Evolutionary conservation across 1,284 basidiomycete species (phyloP).

Genomic region (Ceratobasidium sp.): DNA sequence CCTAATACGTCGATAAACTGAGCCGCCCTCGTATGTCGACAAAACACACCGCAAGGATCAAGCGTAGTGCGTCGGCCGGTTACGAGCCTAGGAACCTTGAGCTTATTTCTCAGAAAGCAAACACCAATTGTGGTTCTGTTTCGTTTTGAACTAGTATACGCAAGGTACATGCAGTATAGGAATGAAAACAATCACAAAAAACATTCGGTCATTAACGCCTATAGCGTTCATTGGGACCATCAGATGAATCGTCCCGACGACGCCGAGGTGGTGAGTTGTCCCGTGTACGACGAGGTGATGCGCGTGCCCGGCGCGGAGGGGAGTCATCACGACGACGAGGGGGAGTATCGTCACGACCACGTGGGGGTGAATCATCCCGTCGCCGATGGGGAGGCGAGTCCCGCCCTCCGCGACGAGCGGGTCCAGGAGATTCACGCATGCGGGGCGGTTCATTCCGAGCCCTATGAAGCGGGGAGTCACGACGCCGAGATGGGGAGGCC

Average conservation of each 20-base stretch:
- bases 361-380: slow-evolving; percentile 22
- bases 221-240: slow-evolving; percentile 3
- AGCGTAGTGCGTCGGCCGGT: no score
- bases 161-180: not conserved
- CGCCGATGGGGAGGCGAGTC: slow-evolving; percentile 15
- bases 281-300: slow-evolving; percentile 16
- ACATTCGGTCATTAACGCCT: slow-evolving; percentile 9
- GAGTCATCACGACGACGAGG: slow-evolving; percentile 32
- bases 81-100: no score
- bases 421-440: not conserved
- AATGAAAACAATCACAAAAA: not conserved
- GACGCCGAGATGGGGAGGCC: slow-evolving; percentile 22
- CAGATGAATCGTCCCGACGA: slow-evolving; percentile 13
- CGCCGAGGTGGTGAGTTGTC: slow-evolving; percentile 21
- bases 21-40: no score
- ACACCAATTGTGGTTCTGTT: not conserved
- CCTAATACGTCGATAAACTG: no score
- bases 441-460: slow-evolving; percentile 2
- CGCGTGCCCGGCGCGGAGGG: slow-evolving; percentile 14
- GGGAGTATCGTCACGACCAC: slow-evolving; percentile 20
- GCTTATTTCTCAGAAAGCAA: not conserved
- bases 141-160: not conserved
- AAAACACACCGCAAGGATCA: no score
- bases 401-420: not conserved
- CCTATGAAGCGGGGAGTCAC: slow-evolving; percentile 18